These are phyloP conservation scores for Tulasnella sp. DNA, from an alignment of 768 basidiomycete species.

Conservation along the genomic window DNA sequence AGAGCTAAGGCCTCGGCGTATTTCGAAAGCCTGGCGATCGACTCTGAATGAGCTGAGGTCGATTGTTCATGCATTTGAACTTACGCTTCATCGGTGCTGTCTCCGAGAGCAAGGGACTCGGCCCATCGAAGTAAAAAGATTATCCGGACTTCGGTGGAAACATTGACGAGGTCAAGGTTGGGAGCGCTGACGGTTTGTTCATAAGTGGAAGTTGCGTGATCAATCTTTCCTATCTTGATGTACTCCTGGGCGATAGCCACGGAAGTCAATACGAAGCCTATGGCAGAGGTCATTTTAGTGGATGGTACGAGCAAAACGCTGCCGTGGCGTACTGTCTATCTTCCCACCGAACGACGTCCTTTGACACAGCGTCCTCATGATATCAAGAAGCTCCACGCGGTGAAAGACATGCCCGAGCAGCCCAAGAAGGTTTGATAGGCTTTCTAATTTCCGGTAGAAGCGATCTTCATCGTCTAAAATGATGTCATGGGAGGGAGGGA, in stretches of 20 bases:
- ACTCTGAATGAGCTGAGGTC: neutral
- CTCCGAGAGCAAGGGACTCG: neutral
- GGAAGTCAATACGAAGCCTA: constrained; percentile 54
- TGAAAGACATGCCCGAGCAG: constrained; percentile 53
- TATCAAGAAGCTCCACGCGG: constrained; percentile 55
- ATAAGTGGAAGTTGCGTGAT: constrained; percentile 56
- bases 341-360: constrained; percentile 29
- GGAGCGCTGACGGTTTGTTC: constrained; percentile 29
- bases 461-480: constrained; percentile 11
- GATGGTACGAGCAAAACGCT: neutral
- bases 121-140: constrained; percentile 8
- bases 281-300: neutral
- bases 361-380: constrained; percentile 49
- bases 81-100: constrained; percentile 13
- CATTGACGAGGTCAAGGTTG: constrained; percentile 22
- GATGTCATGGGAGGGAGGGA: neutral
- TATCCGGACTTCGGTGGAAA: constrained; percentile 42
- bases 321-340: constrained; percentile 35
- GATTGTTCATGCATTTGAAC: neutral
- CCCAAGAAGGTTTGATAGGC: constrained; percentile 51
- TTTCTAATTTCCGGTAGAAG: constrained; percentile 30
- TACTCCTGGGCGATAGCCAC: constrained; percentile 72
- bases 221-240: constrained; percentile 58
- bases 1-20: constrained; percentile 22
- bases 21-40: neutral